Conservation (phyloP, 192 early-diverging fungal genomes). For the Gaertneriomyces semiglobifer region DNA sequence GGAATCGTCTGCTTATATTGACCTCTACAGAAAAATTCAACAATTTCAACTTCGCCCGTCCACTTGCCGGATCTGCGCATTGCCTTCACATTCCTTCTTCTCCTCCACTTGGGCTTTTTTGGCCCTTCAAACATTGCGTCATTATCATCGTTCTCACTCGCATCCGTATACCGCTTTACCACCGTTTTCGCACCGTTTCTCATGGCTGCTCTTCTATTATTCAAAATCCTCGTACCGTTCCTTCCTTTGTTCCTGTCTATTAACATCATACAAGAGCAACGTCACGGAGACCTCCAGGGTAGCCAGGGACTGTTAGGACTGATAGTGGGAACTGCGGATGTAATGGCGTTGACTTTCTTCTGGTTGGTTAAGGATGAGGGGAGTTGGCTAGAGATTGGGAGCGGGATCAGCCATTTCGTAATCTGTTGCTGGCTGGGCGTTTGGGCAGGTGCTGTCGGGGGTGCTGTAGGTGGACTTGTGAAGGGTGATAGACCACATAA, state of each 20-base stretch:
- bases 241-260: constrained; percentile 49
- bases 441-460: constrained; percentile 69
- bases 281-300: constrained; percentile 55
- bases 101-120: constrained; percentile 93
- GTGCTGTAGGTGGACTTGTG: too few species aligned
- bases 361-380: constrained; percentile 89
- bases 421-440: constrained; percentile 49
- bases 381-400: constrained; percentile 95
- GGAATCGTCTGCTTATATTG: background rate
- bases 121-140: constrained; percentile 94
- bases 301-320: constrained; percentile 75
- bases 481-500: too few species aligned
- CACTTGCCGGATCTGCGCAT: constrained; percentile 37
- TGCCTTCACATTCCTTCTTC: constrained; percentile 70
- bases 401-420: constrained; percentile 92
- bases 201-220: constrained; percentile 78
- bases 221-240: constrained; percentile 94
- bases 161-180: constrained; percentile 84
- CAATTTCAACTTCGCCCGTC: too few species aligned
- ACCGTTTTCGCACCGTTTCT: constrained; percentile 89
- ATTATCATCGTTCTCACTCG: constrained; percentile 78
- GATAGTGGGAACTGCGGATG: constrained; percentile 82
- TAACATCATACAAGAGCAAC: too few species aligned
- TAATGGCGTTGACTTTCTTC: constrained; percentile 96
- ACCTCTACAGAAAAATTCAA: too few species aligned